These are phyloP conservation scores for Sarocladiaceae sp. DNA, from an alignment of 2,329 filamentous ascomycete species.

Conservation along the genomic window DNA sequence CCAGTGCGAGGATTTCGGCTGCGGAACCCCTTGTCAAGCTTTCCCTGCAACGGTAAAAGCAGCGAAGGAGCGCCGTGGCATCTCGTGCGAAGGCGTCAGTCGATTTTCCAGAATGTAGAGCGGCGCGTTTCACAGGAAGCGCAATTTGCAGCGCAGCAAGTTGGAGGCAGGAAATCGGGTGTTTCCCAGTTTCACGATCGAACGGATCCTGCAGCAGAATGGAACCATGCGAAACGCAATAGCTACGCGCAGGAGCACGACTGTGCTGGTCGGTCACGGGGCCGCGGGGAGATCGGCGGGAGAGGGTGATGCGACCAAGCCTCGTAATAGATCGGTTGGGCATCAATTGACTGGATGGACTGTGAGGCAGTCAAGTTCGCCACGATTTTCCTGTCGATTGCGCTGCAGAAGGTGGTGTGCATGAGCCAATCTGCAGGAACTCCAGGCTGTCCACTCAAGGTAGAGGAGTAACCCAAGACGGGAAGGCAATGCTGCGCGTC, in stretches of 20 bases:
- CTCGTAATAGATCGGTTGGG: neutral
- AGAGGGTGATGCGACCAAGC: conserved; percentile 4
- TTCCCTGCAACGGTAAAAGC: conserved; percentile 8
- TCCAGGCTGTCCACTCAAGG: neutral
- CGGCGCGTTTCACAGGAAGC: conserved; percentile 1
- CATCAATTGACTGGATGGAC: neutral
- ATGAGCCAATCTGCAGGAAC: conserved; percentile 8
- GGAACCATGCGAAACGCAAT: neutral
- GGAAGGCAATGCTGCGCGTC: conserved; percentile 4
- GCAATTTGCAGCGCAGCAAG: conserved; percentile 5
- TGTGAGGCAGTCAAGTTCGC: neutral
- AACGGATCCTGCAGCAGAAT: conserved; percentile 1
- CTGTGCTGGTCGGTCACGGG: neutral
- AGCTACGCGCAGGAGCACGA: neutral
- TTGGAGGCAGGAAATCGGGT: neutral
- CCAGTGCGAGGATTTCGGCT: neutral
- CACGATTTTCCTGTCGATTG: neutral
- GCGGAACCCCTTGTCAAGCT: conserved; percentile 3
- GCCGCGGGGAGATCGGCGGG: neutral
- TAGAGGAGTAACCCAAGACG: conserved; percentile 4
- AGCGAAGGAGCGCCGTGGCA: neutral
- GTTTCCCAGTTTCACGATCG: conserved; percentile 2
- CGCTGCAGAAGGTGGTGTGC: conserved; percentile 8
- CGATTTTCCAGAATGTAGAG: neutral
- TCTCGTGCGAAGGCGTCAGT: neutral